Base-by-base conservation (phyloP, 176 grass and related monocot genomes). In the Guadua angustifolia region DNA sequence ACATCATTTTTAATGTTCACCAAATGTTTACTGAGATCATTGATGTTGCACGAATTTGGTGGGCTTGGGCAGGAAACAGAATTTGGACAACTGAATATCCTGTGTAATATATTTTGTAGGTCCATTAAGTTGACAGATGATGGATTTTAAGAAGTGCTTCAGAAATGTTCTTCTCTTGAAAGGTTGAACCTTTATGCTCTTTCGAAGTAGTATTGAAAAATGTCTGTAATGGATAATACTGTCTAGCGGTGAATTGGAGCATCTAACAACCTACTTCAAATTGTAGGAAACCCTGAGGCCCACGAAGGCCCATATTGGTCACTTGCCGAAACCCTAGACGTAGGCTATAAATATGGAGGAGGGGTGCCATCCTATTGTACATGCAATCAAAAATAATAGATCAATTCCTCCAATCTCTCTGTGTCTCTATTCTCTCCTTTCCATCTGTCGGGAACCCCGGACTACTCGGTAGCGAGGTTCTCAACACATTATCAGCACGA, bases 101-200 rank as follows among this genome's bases (percentile, higher is more conserved):
- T 70, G 4, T 69, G 5, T 73, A 7, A 1, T 82, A 39, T 74
- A 52, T 76, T 64, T 77, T 72, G 25, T 89, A 98, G 95, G 91
- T 98, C 92, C 66, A 82, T 91, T 81, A 98, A 93, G 82, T 92
- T 98, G 81, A 98, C 92, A 65, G 95, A 98, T 75, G 70, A 56
- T 88, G 91, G 91, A 29, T 79, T 98, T 58, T 76, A 90, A 46
- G 67, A 93, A 60, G 74, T 95, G 16, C 84, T 98, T 81, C 74
- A 75, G 79, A 98, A 93, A 90, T 98, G 92, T 82, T 92, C 83
- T 86, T 82, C 55, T 46, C 95, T 98, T 91, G 88, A 90, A 92
- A 90, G 82, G 67, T 90, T 98, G 83, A 98, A 98, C 65, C 85
- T 98, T 66, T 98, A 95, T 86, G 95, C 95, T 39, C 87, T 95